Base-by-base conservation (phyloP, 176 grass and related monocot genomes). In the Thinopyrum elongatum region DNA sequence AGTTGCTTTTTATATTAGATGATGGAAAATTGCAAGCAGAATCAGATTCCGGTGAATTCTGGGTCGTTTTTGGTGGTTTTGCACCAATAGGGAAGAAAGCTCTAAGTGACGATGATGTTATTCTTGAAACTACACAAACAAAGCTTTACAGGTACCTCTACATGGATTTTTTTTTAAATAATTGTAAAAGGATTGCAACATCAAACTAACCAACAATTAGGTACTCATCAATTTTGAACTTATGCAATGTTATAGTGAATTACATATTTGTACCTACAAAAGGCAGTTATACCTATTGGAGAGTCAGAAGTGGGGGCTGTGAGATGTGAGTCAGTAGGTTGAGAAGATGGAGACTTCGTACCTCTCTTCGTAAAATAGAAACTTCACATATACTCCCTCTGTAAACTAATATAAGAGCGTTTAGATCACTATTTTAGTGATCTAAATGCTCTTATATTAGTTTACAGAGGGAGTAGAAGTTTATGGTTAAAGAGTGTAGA, bases 21-120 rank as follows among this genome's bases (percentile, higher is more conserved):
- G 96, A 98, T 85, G 96, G 96, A 51, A 98, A 98, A 77, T 61
- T 98, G 55, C 87, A 92, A 89, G 93, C 90, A 31, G 93, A 95
- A 80, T 94, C 91, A 72, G 96, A 98, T 90, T 95, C 96, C 14
- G 96, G 96, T 80, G 96, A 98, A 84, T 98, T 98, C 84, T 98
- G 96, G 96, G 93, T 88, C 27, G 78, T 92, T 86, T 95, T 98
- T 91, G 96, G 96, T 68, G 96, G 96, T 39, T 98, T 98, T 86
- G 96, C 96, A 63, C 96, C 96, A 38, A 94, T 98, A 80, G 93
- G 91, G 30, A 98, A 94, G 75, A 98, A 95, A 87, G 19, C 42
- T 79, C 41, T 91, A 39, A 74, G 68, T 36, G 92, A 98, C 65
- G 91, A 98, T 86, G 96, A 98, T 82, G 29, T 88, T 49, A 65